Percentiles rank a stretch among this genome's conserved stretches.
phyloP scores from a whole-genome alignment of 169 alveolate species.

The Plasmodium inui region DNA sequence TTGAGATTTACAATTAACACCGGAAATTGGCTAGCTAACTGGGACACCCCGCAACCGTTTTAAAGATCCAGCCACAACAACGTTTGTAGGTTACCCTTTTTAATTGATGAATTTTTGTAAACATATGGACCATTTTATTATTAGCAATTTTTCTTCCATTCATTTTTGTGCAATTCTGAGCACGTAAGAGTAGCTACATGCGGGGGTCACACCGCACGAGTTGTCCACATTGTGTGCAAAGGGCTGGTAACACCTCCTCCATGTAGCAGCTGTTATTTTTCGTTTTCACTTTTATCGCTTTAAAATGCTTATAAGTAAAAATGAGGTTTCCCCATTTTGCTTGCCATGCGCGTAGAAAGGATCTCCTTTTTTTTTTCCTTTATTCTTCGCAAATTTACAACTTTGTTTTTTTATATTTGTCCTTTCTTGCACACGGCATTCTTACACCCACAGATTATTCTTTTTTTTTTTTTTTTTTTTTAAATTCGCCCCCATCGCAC shows the following conservation, averaged over 20 bases:
- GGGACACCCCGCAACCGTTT: not conserved
- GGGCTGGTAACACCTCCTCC: not conserved
- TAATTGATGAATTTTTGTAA: conserved; percentile 4
- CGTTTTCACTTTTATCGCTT: conserved; percentile 4
- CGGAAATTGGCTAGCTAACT: not conserved
- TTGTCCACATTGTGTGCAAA: not conserved
- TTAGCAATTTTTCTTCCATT: not conserved
- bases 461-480: not conserved
- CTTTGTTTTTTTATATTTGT: conserved; percentile 3
- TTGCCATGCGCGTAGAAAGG: not conserved
- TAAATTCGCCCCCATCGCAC: not conserved
- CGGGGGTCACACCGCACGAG: not conserved
- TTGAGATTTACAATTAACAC: not conserved
- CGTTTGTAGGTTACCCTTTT: not conserved
- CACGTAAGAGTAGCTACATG: not conserved
- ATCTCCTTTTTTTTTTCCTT: not conserved
- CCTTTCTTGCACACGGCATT: not conserved
- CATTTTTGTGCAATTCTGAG: not conserved
- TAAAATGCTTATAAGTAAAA: not conserved
- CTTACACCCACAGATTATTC: not conserved
- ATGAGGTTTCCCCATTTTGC: not conserved
- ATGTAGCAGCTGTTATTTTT: not conserved
- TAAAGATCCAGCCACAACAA: not conserved
- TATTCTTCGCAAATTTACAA: not conserved
- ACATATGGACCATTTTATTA: not conserved